Evolutionary conservation across 257 asterid genomes (phyloP).

Genomic region (Datura wrightii): DNA sequence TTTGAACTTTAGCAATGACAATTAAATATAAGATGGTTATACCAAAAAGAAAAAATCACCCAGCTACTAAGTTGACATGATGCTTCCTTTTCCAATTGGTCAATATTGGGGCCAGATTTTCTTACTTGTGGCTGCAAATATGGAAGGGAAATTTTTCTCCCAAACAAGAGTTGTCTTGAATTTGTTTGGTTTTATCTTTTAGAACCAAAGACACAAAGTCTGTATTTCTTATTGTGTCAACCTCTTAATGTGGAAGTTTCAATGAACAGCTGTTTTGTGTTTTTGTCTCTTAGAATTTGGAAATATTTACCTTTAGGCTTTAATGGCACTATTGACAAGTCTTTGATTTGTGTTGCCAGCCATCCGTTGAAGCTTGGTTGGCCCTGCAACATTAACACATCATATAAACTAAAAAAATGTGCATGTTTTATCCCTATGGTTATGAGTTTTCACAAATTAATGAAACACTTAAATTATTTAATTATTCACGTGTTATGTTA

Average conservation of each 20-base stretch:
- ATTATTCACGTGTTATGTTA: not conserved
- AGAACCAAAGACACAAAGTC: not conserved
- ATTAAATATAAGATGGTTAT: no score
- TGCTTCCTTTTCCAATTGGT: not conserved
- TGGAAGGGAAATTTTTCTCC: not conserved
- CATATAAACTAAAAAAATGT: not conserved
- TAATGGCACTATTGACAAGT: not conserved
- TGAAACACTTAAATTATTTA: no score
- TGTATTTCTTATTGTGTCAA: not conserved
- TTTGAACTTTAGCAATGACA: not conserved
- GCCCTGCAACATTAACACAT: not conserved
- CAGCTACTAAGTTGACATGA: not conserved
- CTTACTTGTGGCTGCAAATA: not conserved
- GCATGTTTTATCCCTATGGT: not conserved
- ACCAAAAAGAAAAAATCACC: not conserved
- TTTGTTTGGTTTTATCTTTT: not conserved
- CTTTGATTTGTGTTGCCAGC: not conserved
- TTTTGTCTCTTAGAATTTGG: not conserved
- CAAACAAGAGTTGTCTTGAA: slow-evolving; percentile 5
- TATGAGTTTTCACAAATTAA: not conserved
- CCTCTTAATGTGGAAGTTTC: slow-evolving; percentile 22
- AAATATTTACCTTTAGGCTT: slow-evolving; percentile 11
- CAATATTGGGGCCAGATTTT: not conserved
- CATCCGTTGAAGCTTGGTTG: not conserved
- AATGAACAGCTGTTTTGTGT: not conserved